These are phyloP conservation scores for Alternaria longipes DNA, from an alignment of 2,329 filamentous ascomycete genomes.

Conservation along the genomic window DNA sequence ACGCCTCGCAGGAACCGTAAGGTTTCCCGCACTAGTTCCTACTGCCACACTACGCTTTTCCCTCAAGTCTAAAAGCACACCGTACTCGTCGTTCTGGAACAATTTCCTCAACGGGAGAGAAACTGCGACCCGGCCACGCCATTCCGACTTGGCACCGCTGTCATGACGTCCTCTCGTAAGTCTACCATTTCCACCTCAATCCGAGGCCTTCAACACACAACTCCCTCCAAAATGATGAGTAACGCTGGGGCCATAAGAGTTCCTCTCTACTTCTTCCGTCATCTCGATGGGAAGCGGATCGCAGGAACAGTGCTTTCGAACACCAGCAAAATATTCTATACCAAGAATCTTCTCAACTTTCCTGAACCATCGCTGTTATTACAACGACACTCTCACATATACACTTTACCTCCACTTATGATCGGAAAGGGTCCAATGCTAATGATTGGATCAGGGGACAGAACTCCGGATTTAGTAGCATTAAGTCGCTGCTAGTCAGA, in stretches of 20 bases:
- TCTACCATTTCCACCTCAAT: not conserved
- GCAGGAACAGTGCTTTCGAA: conserved; percentile 35
- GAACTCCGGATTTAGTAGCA: not conserved
- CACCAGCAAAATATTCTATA: conserved; percentile 28
- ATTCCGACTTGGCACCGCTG: not conserved
- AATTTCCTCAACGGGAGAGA: too few species aligned
- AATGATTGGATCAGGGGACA: conserved; percentile 6
- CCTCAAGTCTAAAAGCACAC: too few species aligned
- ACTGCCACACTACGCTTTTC: not conserved
- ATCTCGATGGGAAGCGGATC: conserved; percentile 10
- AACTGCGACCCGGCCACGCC: not conserved
- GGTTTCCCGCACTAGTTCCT: not conserved
- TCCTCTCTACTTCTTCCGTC: conserved; percentile 18
- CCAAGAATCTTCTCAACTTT: conserved; percentile 37
- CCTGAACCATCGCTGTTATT: conserved; percentile 20
- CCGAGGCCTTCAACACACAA: not conserved
- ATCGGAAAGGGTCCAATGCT: conserved; percentile 2
- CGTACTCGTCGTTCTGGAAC: too few species aligned
- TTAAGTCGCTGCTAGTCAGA: not conserved
- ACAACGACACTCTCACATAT: not conserved
- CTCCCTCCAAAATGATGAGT: conserved; percentile 37
- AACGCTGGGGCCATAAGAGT: conserved; percentile 49
- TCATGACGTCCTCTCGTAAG: conserved; percentile 4
- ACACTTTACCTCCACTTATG: not conserved
- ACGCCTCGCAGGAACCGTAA: not conserved